Conservation (phyloP, 192 early-diverging fungal genomes). For the Mycoemilia scoparia region DNA sequence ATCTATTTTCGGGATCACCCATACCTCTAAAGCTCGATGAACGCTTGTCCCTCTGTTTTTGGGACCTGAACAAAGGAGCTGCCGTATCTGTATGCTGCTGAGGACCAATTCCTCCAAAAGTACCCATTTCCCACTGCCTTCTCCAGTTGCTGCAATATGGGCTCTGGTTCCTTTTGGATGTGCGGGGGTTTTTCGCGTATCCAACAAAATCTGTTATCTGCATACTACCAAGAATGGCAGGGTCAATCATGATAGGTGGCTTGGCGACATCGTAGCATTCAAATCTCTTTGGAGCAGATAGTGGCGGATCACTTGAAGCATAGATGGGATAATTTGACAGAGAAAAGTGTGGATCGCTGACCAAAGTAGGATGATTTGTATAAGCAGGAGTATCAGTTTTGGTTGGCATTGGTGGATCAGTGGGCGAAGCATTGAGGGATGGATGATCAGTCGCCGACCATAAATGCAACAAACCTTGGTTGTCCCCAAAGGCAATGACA, state of each 20-base stretch:
- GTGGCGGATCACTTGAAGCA: constrained; percentile 50
- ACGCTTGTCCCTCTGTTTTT: neutral
- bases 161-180: constrained; percentile 57
- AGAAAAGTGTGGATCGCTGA: constrained; percentile 18
- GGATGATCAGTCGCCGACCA: constrained; percentile 54
- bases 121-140: constrained; percentile 3
- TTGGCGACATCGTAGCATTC: constrained; percentile 52
- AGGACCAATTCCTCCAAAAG: neutral
- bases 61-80: constrained; percentile 1
- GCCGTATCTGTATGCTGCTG: constrained; percentile 1
- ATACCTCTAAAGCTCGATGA: too few species aligned
- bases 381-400: neutral
- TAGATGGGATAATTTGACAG: constrained; percentile 67
- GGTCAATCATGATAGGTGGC: constrained; percentile 53
- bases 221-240: constrained; percentile 52
- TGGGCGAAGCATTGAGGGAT: constrained; percentile 31
- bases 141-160: constrained; percentile 15
- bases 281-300: constrained; percentile 58
- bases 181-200: constrained; percentile 76
- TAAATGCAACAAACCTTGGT: constrained; percentile 52
- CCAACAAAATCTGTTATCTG: constrained; percentile 88
- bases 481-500: constrained; percentile 58
- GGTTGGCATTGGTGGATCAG: neutral
- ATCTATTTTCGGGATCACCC: too few species aligned
- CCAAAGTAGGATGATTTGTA: neutral